Evolutionary conservation across 495 filamentous ascomycete species (phyloP).

Genomic region (Aspergillus conjunctus): DNA sequence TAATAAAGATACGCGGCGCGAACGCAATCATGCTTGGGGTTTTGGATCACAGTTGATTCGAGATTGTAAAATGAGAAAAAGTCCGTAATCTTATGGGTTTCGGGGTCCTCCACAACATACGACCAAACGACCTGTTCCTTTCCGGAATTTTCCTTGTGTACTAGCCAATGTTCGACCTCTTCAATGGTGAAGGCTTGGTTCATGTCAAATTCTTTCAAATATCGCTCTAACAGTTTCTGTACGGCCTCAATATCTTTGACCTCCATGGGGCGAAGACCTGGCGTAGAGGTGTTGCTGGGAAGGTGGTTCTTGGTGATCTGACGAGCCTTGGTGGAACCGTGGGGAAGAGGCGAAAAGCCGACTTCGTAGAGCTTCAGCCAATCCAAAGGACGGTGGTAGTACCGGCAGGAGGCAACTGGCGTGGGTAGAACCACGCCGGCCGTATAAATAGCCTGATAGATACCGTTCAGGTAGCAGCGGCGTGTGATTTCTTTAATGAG

Average conservation of each 20-base stretch:
- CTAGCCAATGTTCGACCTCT: conserved; percentile 86
- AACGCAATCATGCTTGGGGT: conserved; percentile 72
- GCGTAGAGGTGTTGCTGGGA: conserved; percentile 66
- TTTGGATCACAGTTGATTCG: conserved; percentile 85
- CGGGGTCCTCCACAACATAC: conserved; percentile 82
- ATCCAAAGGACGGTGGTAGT: conserved; percentile 89
- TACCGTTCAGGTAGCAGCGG: conserved; percentile 75
- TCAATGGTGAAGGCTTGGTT: conserved; percentile 77
- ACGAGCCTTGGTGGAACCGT: conserved; percentile 75
- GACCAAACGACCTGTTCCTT: conserved; percentile 85
- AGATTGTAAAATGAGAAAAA: conserved; percentile 96
- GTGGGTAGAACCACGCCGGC: conserved; percentile 87
- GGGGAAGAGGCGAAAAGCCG: conserved; percentile 82
- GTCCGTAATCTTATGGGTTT: conserved; percentile 82
- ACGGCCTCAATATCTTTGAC: conserved; percentile 79
- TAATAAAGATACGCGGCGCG: conserved; percentile 95
- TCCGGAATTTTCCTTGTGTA: conserved; percentile 59
- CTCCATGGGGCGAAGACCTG: conserved; percentile 78
- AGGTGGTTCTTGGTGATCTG: conserved; percentile 81
- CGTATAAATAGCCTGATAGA: conserved; percentile 95
- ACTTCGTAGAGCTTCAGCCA: conserved; percentile 96
- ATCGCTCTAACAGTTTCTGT: conserved; percentile 71
- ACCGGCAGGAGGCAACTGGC: conserved; percentile 87
- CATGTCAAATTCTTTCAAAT: conserved; percentile 77
- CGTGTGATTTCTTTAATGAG: conserved; percentile 97